Conservation (phyloP, 768 basidiomycete species). For the Phaeotremella skinneri region DNA sequence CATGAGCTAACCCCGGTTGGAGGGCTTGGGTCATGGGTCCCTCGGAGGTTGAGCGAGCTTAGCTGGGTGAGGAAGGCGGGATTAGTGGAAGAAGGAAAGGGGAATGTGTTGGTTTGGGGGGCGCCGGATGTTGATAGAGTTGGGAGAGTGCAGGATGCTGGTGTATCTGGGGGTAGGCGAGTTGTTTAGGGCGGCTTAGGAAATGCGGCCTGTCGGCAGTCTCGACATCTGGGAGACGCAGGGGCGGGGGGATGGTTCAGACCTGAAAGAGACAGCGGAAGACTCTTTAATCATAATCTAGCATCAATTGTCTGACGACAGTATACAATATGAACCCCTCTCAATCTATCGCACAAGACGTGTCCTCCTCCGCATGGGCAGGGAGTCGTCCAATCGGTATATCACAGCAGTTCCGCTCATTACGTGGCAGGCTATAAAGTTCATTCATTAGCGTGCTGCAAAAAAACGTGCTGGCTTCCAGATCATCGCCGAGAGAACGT, state of each 20-base stretch:
- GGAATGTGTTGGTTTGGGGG: constrained; percentile 46
- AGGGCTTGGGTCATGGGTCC: constrained; percentile 6
- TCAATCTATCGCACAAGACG: too few species aligned
- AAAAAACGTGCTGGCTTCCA: too few species aligned
- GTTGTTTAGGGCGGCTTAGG: constrained; percentile 9
- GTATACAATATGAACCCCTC: too few species aligned
- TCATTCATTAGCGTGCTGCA: too few species aligned
- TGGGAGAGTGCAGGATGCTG: constrained; percentile 24
- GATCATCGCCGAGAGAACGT: too few species aligned
- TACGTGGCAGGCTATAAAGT: constrained; percentile 16
- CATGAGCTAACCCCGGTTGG: neutral
- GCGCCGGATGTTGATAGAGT: constrained; percentile 41
- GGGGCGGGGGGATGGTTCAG: neutral
- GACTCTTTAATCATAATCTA: neutral
- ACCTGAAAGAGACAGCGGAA: neutral
- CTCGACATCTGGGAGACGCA: constrained; percentile 1
- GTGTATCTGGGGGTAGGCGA: constrained; percentile 12
- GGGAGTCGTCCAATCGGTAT: constrained; percentile 21
- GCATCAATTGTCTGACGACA: constrained; percentile 2
- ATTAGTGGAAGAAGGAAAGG: constrained; percentile 32
- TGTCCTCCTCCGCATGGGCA: too few species aligned
- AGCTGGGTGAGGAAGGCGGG: constrained; percentile 34
- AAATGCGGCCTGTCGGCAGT: too few species aligned
- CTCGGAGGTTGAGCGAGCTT: constrained; percentile 29
- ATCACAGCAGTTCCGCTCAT: constrained; percentile 11